Base-by-base conservation (phyloP, 2,329 filamentous ascomycete species). In the Trematosphaeria pertusa region DNA sequence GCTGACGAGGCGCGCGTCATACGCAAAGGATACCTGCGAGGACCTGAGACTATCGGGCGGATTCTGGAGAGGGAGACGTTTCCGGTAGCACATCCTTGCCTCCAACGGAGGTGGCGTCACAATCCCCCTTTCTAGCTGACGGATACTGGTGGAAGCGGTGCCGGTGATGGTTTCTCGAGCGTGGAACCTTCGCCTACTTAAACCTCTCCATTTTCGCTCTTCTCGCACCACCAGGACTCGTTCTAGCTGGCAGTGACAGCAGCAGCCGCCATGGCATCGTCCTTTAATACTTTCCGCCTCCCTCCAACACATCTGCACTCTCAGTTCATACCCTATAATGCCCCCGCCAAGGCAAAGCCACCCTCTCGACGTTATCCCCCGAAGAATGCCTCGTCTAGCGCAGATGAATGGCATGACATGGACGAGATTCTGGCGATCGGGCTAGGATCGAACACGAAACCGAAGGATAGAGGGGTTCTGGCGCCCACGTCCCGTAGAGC, bases 131-230 rank as follows among this genome's bases (percentile, higher is more conserved):
- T 47, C 24, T 5, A 47, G n/a, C 20, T 34, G 19, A 41, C 40
- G 34, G 48, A 28, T 38, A 46, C 48, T 40, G n/a, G 39, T 40
- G 24, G 43, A 26, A 46, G 30, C 47, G 19, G 24, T 38, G 24
- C 14, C 15, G 18, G 34, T 9, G 34, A 37, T 9, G 15, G 34
- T 22, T 21, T 22, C 43, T 44, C 32, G 39, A 43, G 47, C 34
- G 40, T 48, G 35, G 40, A 37, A 38, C 19, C 32, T 46, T 54
- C 26, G 30, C 41, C 41, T 54, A 51, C 43, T 54, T 54, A 54
- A 51, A 50, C 22, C 22, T 35, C 51, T 46, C 15, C 30, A 17
- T 40, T 32, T 40, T 37, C 48, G 31, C 36, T 36, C 43, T 51
- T 35, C 37, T 48, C 17, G 15, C 20, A 48, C 9, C 35, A 40